Percentiles rank a stretch among this genome's conserved stretches.
phyloP scores from a whole-genome alignment of 2,329 filamentous ascomycete genomes.

The Alternaria conjuncta region DNA sequence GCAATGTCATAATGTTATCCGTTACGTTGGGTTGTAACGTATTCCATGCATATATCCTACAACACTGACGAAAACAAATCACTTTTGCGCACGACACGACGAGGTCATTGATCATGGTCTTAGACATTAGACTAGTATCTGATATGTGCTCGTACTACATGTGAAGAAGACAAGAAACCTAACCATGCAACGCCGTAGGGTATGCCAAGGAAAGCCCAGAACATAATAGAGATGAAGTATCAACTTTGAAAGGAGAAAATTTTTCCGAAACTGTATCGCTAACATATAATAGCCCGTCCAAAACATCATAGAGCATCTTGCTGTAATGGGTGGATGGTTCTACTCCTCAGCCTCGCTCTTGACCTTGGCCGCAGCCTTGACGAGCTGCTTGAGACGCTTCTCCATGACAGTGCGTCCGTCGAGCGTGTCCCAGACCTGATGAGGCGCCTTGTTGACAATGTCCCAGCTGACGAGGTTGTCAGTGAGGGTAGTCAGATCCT shows the following conservation, averaged over 20 bases:
- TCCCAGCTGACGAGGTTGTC: slow-evolving; percentile 83
- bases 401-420: slow-evolving; percentile 79
- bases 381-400: slow-evolving; percentile 74
- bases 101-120: neutral
- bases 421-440: slow-evolving; percentile 81
- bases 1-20: no score
- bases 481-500: slow-evolving; percentile 81
- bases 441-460: slow-evolving; percentile 81
- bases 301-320: neutral
- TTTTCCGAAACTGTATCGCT: neutral
- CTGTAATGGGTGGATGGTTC: neutral
- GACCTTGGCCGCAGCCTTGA: slow-evolving; percentile 50
- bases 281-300: neutral
- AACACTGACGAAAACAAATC: neutral
- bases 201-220: slow-evolving; percentile 11
- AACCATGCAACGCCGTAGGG: slow-evolving; percentile 6
- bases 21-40: neutral
- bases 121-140: slow-evolving; percentile 1
- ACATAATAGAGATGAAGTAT: neutral
- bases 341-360: slow-evolving; percentile 10
- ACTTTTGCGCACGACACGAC: neutral
- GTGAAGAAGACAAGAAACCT: neutral
- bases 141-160: slow-evolving; percentile 8
- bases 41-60: neutral
- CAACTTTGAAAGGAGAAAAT: neutral